phyloP scores from a whole-genome alignment of 176 grass and related monocot genomes.

The Leersia perrieri region DNA sequence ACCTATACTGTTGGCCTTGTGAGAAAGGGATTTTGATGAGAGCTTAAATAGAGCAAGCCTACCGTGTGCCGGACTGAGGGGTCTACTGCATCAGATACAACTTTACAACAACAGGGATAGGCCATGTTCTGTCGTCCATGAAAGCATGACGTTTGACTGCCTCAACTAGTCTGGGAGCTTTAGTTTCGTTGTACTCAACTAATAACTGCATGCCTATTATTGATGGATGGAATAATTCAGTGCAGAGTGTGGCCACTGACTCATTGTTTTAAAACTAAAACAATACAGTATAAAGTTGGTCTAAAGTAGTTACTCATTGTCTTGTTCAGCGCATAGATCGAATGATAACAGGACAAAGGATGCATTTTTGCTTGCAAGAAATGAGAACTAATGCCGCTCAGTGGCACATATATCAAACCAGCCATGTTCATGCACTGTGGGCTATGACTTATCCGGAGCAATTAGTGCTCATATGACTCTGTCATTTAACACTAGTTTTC shows the following conservation, averaged over 20 bases:
- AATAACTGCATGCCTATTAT: not conserved
- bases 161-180: not conserved
- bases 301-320: not conserved
- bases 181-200: not conserved
- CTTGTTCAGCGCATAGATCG: not conserved
- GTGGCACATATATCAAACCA: slow-evolving; percentile 1
- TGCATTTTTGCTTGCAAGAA: not conserved
- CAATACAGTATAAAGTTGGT: not conserved
- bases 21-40: not conserved
- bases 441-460: not conserved
- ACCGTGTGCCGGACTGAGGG: not conserved
- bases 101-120: not conserved
- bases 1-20: slow-evolving; percentile 4
- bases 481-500: not conserved
- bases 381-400: not conserved
- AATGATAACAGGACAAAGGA: not conserved
- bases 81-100: not conserved
- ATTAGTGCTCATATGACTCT: not conserved
- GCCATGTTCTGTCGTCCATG: not conserved
- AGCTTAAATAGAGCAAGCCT: not conserved
- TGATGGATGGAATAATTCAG: not conserved
- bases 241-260: not conserved
- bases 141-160: slow-evolving; percentile 1
- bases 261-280: not conserved
- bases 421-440: slow-evolving; percentile 9